Evolutionary conservation across 2,329 filamentous ascomycete species (phyloP).

Genomic region (Penicillium sp.): DNA sequence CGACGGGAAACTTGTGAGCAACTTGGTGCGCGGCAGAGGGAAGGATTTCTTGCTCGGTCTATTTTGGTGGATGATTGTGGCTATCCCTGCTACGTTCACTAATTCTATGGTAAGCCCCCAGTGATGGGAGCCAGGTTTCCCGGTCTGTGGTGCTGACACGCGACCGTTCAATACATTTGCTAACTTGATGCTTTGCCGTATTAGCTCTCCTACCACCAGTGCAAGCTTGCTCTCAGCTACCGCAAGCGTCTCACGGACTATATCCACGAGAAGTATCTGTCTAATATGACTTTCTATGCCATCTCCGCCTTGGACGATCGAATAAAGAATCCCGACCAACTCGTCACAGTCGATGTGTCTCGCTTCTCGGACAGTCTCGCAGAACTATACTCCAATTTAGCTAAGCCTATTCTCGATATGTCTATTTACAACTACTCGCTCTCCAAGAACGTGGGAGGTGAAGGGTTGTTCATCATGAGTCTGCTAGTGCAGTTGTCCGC

Average conservation of each 20-base stretch:
- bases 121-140: neutral
- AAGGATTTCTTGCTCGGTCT: constrained; percentile 85
- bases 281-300: constrained; percentile 97
- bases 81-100: constrained; percentile 92
- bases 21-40: constrained; percentile 84
- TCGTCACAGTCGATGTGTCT: constrained; percentile 94
- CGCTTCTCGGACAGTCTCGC: constrained; percentile 95
- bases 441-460: constrained; percentile 91
- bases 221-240: constrained; percentile 88
- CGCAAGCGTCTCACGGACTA: constrained; percentile 88
- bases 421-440: constrained; percentile 94
- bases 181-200: constrained; percentile 5
- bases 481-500: constrained; percentile 90
- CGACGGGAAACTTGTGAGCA: constrained; percentile 90
- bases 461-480: constrained; percentile 94
- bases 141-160: neutral
- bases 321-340: constrained; percentile 97
- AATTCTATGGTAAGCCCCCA: constrained; percentile 81
- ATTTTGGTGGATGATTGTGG: constrained; percentile 98
- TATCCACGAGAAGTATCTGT: constrained; percentile 93
- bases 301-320: constrained; percentile 92
- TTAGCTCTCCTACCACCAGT: constrained; percentile 93
- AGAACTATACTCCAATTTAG: constrained; percentile 92
- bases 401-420: constrained; percentile 93
- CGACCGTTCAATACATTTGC: constrained; percentile 10